These are phyloP conservation scores for Cutaneotrichosporon cutaneum DNA, from an alignment of 1,284 basidiomycete species.

Conservation along the genomic window DNA sequence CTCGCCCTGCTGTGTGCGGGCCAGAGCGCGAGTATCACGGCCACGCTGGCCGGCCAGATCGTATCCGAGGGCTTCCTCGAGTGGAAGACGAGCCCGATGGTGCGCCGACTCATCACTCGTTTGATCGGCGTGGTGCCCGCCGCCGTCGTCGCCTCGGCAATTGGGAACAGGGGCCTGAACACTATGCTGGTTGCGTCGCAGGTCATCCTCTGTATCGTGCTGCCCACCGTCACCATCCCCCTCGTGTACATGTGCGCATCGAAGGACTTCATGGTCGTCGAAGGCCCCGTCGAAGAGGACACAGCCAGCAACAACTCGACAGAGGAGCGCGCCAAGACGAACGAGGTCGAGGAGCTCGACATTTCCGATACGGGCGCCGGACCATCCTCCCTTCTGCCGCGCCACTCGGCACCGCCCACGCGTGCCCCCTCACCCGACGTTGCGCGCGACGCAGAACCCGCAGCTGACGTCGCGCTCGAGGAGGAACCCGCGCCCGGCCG, in stretches of 20 bases:
- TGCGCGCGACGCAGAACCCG: neutral
- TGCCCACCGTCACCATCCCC: conserved; percentile 83
- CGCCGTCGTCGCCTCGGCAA: conserved; percentile 70
- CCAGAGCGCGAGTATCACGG: conserved; percentile 89
- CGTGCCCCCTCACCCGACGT: neutral
- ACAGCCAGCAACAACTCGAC: neutral
- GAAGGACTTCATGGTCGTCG: conserved; percentile 67
- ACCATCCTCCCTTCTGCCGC: neutral
- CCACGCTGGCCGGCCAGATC: conserved; percentile 86
- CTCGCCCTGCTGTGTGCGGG: conserved; percentile 79
- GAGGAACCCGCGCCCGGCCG: neutral
- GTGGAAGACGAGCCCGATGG: conserved; percentile 79
- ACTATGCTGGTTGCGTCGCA: conserved; percentile 82
- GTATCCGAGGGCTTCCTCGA: conserved; percentile 91
- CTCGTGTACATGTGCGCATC: conserved; percentile 73
- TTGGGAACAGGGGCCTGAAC: conserved; percentile 75
- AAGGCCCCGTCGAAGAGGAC: conserved; percentile 40
- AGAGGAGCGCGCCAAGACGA: conserved; percentile 12
- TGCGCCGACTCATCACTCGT: conserved; percentile 80
- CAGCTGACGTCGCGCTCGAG: neutral
- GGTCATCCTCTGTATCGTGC: conserved; percentile 79
- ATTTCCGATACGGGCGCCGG: no score
- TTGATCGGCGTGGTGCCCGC: conserved; percentile 83
- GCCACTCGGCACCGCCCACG: neutral
- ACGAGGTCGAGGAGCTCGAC: neutral